These are phyloP conservation scores for Mycena latifolia DNA, from an alignment of 768 basidiomycete genomes.

Conservation along the genomic window DNA sequence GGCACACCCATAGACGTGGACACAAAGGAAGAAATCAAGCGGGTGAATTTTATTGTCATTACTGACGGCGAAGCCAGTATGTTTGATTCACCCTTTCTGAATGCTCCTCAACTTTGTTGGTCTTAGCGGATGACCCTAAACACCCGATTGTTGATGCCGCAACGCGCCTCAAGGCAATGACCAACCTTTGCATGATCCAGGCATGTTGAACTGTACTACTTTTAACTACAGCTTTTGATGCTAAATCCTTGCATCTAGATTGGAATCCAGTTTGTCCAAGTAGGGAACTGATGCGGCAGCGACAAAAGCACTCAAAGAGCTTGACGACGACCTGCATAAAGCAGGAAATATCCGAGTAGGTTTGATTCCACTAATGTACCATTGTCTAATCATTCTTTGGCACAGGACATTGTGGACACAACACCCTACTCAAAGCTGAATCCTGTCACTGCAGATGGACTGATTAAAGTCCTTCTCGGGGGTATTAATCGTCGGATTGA, in stretches of 20 bases:
- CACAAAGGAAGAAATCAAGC: slow-evolving; percentile 56
- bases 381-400: not conserved
- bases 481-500: slow-evolving; percentile 30
- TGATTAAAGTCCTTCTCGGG: slow-evolving; percentile 28
- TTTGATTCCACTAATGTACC: not conserved
- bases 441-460: slow-evolving; percentile 26
- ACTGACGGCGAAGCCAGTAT: slow-evolving; percentile 73
- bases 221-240: too few species aligned
- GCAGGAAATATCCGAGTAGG: slow-evolving; percentile 59
- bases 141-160: slow-evolving; percentile 60
- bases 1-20: slow-evolving; percentile 29
- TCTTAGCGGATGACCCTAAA: slow-evolving; percentile 64
- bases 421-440: slow-evolving; percentile 24
- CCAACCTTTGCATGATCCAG: slow-evolving; percentile 21
- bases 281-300: slow-evolving; percentile 59
- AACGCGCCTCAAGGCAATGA: slow-evolving; percentile 60
- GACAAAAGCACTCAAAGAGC: slow-evolving; percentile 60
- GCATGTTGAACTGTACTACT: not conserved
- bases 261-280: slow-evolving; percentile 81
- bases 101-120: not conserved
- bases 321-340: slow-evolving; percentile 69
- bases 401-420: slow-evolving; percentile 31
- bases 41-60: slow-evolving; percentile 69
- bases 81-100: too few species aligned
- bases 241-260: slow-evolving; percentile 49